Evolutionary conservation across 2,329 filamentous ascomycete genomes (phyloP), one percentile per base, ranked within the genome.

Genomic region (Colletotrichum liaoningense): DNA sequence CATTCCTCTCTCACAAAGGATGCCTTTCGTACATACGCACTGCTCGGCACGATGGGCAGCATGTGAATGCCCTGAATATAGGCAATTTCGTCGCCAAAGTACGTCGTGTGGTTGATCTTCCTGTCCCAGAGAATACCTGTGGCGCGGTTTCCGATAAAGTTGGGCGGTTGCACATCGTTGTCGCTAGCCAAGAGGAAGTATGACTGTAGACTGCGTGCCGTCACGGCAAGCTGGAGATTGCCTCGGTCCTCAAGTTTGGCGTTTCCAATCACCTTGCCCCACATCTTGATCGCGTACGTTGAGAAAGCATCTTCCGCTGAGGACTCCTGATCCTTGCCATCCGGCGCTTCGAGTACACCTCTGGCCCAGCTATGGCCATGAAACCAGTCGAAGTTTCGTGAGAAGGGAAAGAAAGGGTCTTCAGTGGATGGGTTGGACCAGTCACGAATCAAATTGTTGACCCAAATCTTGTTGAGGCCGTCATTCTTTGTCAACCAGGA

Each of bases 311-410:
- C 95, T 83, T 97, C 94, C 0, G 92, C 94, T 22, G 91, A 93
- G n/a, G 92, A 94, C 80, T 97, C 94, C 81, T 93, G 87, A 77
- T 94, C 83, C 81, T 93, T 93, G 62, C 92, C 92, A 79, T 94
- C 91, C 22, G 83, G 84, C 19, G 87, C 86, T 73, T 92, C 89
- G 75, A 89, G 91, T 3, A 94, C 82, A 0, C 92, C 92, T 63
- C 93, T 93, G 0, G 94, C 94, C 93, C 94, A 96, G 58, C 91
- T 93, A 84, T 97, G 94, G 1, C 94, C 95, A 78, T 95, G 90
- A 81, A 90, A 97, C 93, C 93, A 97, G 81, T 97, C 94, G 78
- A 97, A 97, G 58, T 86, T 88, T 55, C 94, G 88, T 24, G 88
- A 93, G 75, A 94, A 92, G 0, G 94, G 94, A 82, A 95, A 97